A percentile compares a stretch with the other conserved stretches of the same genome.
These are phyloP conservation scores for Coprinopsis cinerea DNA, from an alignment of 768 basidiomycete genomes.

Conservation along the genomic window DNA sequence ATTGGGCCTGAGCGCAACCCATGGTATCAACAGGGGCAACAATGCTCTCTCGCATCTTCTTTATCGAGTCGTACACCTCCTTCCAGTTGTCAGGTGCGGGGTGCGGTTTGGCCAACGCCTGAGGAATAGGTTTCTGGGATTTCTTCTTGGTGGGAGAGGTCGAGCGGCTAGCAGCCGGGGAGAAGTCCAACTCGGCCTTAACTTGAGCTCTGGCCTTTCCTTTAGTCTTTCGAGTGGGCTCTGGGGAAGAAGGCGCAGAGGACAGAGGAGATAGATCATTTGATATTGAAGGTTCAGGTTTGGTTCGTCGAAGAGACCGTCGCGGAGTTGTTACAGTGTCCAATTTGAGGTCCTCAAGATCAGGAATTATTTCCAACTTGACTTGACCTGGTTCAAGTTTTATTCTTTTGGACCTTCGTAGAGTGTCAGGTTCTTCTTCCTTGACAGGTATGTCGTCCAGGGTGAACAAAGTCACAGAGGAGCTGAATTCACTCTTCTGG, in stretches of 20 bases:
- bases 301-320: background rate
- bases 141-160: conserved; percentile 33
- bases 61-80: conserved; percentile 66
- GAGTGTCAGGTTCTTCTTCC: background rate
- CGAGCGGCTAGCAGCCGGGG: conserved; percentile 19
- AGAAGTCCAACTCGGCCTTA: background rate
- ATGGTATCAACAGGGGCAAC: conserved; percentile 89
- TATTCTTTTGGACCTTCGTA: conserved; percentile 4
- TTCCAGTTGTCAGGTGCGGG: conserved; percentile 63
- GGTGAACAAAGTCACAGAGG: conserved; percentile 8
- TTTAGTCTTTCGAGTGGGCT: background rate
- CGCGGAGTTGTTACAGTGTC: background rate
- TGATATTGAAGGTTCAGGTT: background rate
- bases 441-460: background rate
- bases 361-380: background rate
- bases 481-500: conserved; percentile 6
- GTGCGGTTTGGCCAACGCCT: conserved; percentile 53
- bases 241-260: conserved; percentile 2
- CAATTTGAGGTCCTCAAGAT: background rate
- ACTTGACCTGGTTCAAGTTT: conserved; percentile 3
- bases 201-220: conserved; percentile 5
- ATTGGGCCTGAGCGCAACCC: conserved; percentile 75
- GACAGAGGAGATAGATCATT: conserved; percentile 5
- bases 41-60: conserved; percentile 65
- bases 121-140: conserved; percentile 43